These are phyloP conservation scores for Litsea cubeba DNA, from an alignment of 164 flowering plant species.

Conservation along the genomic window DNA sequence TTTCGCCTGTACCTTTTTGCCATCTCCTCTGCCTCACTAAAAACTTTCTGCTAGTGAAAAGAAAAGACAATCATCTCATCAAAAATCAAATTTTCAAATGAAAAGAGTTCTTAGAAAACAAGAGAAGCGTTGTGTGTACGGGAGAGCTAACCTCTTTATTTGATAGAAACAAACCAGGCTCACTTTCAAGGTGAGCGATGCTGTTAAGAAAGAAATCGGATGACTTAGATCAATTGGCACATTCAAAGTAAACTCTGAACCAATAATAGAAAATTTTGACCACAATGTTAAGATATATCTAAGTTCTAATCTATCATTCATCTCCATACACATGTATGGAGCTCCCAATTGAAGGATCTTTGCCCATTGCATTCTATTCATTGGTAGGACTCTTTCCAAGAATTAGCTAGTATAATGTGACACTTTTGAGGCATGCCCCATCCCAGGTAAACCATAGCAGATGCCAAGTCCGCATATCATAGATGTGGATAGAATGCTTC, in stretches of 20 bases:
- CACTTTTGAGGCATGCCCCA: not conserved
- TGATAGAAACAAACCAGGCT: slow-evolving; percentile 78
- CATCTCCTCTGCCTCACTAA: slow-evolving; percentile 81
- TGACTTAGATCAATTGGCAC: no score
- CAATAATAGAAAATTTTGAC: not conserved
- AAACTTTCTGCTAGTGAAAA: slow-evolving; percentile 52
- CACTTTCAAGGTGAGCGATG: slow-evolving; percentile 82
- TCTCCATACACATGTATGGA: not conserved
- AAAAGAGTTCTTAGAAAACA: not conserved
- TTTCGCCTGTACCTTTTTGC: slow-evolving; percentile 73
- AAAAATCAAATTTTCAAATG: not conserved
- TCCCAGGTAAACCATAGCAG: not conserved
- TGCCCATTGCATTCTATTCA: not conserved
- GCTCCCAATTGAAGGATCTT: not conserved
- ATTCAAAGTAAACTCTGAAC: not conserved
- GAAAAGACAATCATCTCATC: not conserved
- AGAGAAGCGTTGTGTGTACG: not conserved
- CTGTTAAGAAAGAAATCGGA: slow-evolving; percentile 28
- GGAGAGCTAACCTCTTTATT: slow-evolving; percentile 67
- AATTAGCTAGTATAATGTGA: not conserved
- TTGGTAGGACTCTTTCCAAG: not conserved
- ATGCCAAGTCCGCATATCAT: not conserved
- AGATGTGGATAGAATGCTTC: not conserved
- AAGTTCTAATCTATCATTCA: not conserved
- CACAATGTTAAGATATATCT: not conserved